Percentiles rank a stretch among this genome's conserved stretches.
Conservation (phyloP, 768 basidiomycete genomes). For the Russula vinacea region DNA sequence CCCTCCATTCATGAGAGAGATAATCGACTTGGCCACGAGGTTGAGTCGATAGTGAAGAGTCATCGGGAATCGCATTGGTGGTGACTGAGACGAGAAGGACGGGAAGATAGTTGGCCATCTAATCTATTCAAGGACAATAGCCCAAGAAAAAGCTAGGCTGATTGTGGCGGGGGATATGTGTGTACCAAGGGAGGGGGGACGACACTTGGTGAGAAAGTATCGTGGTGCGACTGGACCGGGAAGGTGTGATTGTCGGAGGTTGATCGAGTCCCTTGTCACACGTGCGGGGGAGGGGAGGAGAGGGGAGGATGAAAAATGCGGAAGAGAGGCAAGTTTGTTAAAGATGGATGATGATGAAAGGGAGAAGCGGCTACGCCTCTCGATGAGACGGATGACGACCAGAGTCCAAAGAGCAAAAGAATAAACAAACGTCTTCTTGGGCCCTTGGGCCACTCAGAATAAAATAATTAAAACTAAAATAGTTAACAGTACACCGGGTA, state of each 20-base stretch:
- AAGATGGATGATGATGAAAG: constrained; percentile 16
- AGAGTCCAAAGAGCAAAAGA: constrained; percentile 6
- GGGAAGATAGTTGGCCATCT: constrained; percentile 68
- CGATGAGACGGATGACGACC: constrained; percentile 18
- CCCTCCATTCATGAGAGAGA: constrained; percentile 94
- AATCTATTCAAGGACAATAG: neutral
- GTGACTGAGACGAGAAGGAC: constrained; percentile 63
- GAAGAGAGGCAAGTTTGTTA: neutral
- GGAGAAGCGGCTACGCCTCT: constrained; percentile 3
- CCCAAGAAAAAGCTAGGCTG: neutral
- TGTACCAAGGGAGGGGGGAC: neutral
- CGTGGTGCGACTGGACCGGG: constrained; percentile 6
- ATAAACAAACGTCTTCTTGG: neutral
- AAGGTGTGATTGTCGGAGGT: constrained; percentile 4
- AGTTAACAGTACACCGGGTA: neutral
- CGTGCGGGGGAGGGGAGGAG: neutral
- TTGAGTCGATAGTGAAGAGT: constrained; percentile 75
- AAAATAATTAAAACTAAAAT: neutral
- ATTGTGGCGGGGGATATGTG: neutral
- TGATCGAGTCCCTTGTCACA: constrained; percentile 11
- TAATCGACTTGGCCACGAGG: constrained; percentile 97
- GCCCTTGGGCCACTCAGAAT: neutral
- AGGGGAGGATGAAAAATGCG: neutral
- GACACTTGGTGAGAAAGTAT: neutral
- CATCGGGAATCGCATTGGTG: constrained; percentile 57